Conservation (phyloP, 2,329 filamentous ascomycete species). For the Cladophialophora immunda region DNA sequence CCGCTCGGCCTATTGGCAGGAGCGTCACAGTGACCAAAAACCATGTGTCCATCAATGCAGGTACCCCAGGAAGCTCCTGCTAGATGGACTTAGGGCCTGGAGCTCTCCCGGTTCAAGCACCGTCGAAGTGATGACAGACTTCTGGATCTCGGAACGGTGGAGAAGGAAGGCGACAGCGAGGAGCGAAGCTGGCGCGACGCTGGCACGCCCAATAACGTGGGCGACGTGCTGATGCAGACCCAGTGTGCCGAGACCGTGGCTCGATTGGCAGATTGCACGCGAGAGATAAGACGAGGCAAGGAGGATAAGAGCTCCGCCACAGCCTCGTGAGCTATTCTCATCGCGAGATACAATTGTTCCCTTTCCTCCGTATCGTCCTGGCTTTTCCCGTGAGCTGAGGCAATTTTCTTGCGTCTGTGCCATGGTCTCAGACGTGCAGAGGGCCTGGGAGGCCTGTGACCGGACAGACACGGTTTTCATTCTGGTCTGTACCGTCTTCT, state of each 20-base stretch:
- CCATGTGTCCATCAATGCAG: slow-evolving; percentile 30
- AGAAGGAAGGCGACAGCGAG: slow-evolving; percentile 6
- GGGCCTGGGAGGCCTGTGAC: slow-evolving; percentile 61
- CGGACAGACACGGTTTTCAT: slow-evolving; percentile 62
- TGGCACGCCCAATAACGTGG: slow-evolving; percentile 7
- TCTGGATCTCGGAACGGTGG: slow-evolving; percentile 12
- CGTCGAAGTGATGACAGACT: background rate
- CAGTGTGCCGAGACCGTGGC: slow-evolving; percentile 19
- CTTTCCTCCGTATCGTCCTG: background rate
- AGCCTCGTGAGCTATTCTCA: slow-evolving; percentile 22
- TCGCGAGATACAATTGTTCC: slow-evolving; percentile 19
- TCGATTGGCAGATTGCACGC: slow-evolving; percentile 22
- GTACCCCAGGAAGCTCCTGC: slow-evolving; percentile 23
- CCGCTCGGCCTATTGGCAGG: slow-evolving; percentile 6
- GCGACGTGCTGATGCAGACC: background rate
- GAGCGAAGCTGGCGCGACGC: background rate
- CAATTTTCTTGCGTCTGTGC: background rate
- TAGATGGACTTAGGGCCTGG: background rate
- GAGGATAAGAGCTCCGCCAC: slow-evolving; percentile 26
- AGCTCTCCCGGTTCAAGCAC: background rate
- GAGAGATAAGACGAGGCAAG: slow-evolving; percentile 11
- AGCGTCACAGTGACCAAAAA: slow-evolving; percentile 11
- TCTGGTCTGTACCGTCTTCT: slow-evolving; percentile 61
- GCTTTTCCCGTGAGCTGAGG: background rate
- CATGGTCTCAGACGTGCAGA: slow-evolving; percentile 48